Conservation (phyloP, 257 asterid species). For the Scutellaria galericulata region DNA sequence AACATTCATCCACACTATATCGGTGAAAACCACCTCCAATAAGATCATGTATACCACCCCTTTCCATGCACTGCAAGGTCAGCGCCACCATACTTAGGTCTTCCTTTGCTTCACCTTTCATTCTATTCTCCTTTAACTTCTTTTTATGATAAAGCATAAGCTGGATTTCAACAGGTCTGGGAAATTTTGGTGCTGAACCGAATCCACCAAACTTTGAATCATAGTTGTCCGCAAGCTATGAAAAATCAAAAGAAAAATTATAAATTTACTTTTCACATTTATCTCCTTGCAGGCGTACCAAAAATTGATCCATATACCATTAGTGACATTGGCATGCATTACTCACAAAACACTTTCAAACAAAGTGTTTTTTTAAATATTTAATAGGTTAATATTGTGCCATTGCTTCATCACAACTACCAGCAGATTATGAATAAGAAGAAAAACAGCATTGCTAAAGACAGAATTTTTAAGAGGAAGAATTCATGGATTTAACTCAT, state of each 20-base stretch:
- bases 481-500: too few relatives aligned
- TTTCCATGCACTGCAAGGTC: slow-evolving; percentile 85
- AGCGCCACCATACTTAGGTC: slow-evolving; percentile 60
- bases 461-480: not conserved
- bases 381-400: not conserved
- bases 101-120: slow-evolving; percentile 68
- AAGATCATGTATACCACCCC: slow-evolving; percentile 94
- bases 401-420: not conserved
- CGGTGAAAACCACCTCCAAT: slow-evolving; percentile 97
- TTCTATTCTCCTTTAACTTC: slow-evolving; percentile 61
- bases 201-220: slow-evolving; percentile 88
- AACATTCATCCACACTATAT: slow-evolving; percentile 98
- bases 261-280: not conserved
- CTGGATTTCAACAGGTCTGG: slow-evolving; percentile 92
- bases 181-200: slow-evolving; percentile 97
- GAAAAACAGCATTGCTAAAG: not conserved
- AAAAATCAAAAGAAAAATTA: slow-evolving; percentile 14
- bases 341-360: not conserved
- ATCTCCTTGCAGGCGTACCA: not conserved
- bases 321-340: not conserved
- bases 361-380: not conserved
- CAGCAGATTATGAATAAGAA: not conserved
- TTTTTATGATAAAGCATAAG: slow-evolving; percentile 83
- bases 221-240: slow-evolving; percentile 72
- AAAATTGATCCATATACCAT: slow-evolving; percentile 5